These are phyloP conservation scores for Achaetomium macrosporum DNA, from an alignment of 2,329 filamentous ascomycete species.

Conservation along the genomic window DNA sequence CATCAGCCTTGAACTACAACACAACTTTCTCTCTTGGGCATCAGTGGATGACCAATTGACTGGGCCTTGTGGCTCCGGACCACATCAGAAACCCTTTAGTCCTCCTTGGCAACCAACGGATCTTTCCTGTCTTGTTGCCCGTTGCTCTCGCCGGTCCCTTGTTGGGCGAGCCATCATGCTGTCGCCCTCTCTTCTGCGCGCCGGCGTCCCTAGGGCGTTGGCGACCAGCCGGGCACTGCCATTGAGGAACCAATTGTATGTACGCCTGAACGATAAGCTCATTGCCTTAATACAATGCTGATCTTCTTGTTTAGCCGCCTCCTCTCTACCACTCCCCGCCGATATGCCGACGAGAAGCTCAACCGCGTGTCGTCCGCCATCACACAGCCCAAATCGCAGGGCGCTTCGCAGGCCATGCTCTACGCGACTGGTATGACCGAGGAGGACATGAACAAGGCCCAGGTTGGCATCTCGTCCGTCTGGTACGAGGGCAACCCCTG, in stretches of 20 bases:
- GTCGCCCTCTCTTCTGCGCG: conserved; percentile 23
- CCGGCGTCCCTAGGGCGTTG: conserved; percentile 26
- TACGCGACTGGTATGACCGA: conserved; percentile 89
- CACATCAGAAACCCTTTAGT: background rate
- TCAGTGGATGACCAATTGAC: conserved; percentile 18
- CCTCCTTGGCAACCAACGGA: conserved; percentile 14
- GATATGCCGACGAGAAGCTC: conserved; percentile 50
- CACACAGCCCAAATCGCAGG: conserved; percentile 96
- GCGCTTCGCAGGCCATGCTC: conserved; percentile 97
- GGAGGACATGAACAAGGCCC: conserved; percentile 88
- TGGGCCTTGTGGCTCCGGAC: background rate
- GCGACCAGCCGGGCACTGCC: conserved; percentile 22
- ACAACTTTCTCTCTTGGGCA: background rate
- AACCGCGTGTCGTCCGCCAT: conserved; percentile 82
- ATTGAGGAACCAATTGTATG: conserved; percentile 24
- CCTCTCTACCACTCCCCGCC: conserved; percentile 45
- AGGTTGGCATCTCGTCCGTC: conserved; percentile 95
- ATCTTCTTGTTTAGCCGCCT: conserved; percentile 36
- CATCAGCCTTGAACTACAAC: conserved; percentile 8
- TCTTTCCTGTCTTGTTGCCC: background rate
- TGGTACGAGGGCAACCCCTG: conserved; percentile 98
- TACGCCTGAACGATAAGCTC: background rate
- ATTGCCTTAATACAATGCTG: background rate
- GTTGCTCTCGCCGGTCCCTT: conserved; percentile 4
- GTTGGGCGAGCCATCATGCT: conserved; percentile 20